phyloP scores from a whole-genome alignment of 2,329 filamentous ascomycete genomes.

The Knufia petricola region DNA sequence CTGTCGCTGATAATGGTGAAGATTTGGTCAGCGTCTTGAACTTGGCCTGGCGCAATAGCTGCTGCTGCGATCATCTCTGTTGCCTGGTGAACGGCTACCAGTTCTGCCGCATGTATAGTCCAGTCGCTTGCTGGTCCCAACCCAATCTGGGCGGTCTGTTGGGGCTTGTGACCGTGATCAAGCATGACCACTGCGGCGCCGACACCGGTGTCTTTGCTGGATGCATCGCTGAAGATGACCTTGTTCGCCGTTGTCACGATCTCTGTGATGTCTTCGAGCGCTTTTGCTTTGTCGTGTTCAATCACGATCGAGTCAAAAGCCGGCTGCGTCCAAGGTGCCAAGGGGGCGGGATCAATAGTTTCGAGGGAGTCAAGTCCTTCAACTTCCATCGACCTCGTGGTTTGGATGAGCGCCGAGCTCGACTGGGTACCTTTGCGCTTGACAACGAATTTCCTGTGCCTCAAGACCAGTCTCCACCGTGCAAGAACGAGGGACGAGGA shows the following conservation, averaged over 20 bases:
- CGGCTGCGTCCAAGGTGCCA: slow-evolving; percentile 19
- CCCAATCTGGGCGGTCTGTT: slow-evolving; percentile 8
- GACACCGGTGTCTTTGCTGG: slow-evolving; percentile 11
- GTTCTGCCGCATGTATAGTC: slow-evolving; percentile 22
- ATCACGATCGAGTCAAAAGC: slow-evolving; percentile 23
- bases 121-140: slow-evolving; percentile 13
- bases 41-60: slow-evolving; percentile 7
- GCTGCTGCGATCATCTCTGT: slow-evolving; percentile 10
- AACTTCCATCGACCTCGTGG: slow-evolving; percentile 8
- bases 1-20: slow-evolving; percentile 11
- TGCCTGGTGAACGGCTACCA: slow-evolving; percentile 21
- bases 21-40: not conserved
- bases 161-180: not conserved
- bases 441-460: too few relatives aligned
- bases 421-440: slow-evolving; percentile 8
- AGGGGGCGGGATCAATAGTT: slow-evolving; percentile 21
- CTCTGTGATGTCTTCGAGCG: slow-evolving; percentile 12
- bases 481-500: too few relatives aligned
- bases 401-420: slow-evolving; percentile 8
- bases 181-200: slow-evolving; percentile 19
- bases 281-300: slow-evolving; percentile 19
- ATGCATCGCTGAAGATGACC: slow-evolving; percentile 14
- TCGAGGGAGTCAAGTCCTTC: slow-evolving; percentile 20
- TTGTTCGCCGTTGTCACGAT: slow-evolving; percentile 3
- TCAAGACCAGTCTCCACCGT: too few relatives aligned